Base-by-base conservation (phyloP, 306 rosid species). In the Lotus japonicus region DNA sequence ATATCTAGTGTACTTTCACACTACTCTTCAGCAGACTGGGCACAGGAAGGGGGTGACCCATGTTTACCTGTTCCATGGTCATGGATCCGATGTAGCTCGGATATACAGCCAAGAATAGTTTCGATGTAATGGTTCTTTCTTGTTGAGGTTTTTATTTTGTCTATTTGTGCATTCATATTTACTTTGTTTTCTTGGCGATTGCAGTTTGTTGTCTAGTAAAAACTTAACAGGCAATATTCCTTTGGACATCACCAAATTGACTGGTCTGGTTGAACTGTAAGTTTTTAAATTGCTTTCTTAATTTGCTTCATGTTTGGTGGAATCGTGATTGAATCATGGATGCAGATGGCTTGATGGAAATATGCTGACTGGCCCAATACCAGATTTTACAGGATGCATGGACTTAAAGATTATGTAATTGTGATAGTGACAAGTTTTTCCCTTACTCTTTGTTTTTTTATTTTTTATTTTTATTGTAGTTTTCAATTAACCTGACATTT, bases 21-120 rank as follows among this genome's bases (percentile, higher is more conserved):
- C 35, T 87, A 85, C 80, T 72, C 95, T 45, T 81, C 89, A 13
- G 77, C 68, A 66, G 84, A 81, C 60, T 90, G 95, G 97, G 88
- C 84, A 9, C 82, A 76, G 51, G 97, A 94, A 83, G 96, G 96
- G 4, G 99, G 99, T 54, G 99, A 94, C 49, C 96, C 99, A n/a
- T 94, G 97, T 81, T 64, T 85, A 44, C 99, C 99, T 64, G 97
- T 83, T 77, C 86, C 99, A 21, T 94, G 99, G 99, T 87, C 99
- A 38, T 94, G 99, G 97, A 75, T 90, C 82, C 89, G 57, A 13
- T 94, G 99, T 68, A 88, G 79, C 87, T 73, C 90, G 26, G 92
- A 90, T 80, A 80, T 73, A 51, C 96, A 64, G 36, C 97, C 97
- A 78, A 87, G 83, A 78, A 80, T 94, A 78, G 77, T 83, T 87